Evolutionary conservation across 2,329 filamentous ascomycete genomes (phyloP), one percentile per base, ranked within the genome.

Genomic region (Fonsecaea multimorphosa): DNA sequence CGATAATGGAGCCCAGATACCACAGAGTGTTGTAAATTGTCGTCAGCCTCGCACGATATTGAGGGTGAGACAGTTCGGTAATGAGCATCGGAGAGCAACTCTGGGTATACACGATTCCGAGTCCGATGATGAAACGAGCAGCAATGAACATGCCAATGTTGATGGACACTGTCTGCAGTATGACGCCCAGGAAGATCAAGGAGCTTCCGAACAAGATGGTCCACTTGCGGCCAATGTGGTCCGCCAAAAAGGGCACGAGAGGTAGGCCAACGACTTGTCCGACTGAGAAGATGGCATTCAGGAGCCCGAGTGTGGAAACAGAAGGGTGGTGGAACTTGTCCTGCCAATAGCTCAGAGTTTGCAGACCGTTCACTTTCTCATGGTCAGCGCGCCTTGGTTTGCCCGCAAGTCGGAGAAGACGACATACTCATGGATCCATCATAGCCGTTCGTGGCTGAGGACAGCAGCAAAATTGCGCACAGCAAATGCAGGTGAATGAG

Each of bases 41-140:
- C 11, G 80, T 83, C 69, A 82, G 78, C 40, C 76, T 77, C 22
- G 78, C 80, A 65, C 81, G 78, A 69, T 83, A 80, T 66, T 81
- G 79, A 56, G 82, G 81, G 68, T 83, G 80, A 7, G 77, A 78
- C 54, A 84, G 72, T 72, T 84, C 81, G 5, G 78, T 76, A 52
- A 81, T 76, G 40, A 81, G 71, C 16, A 76, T 75, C 7, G 78
- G 74, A 27, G 74, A 73, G 19, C 75, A 73, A 9, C 79, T 76
- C 65, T 82, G 77, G 61, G 78, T 78, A 63, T 75, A 72, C 29
- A 69, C 71, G 54, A 77, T 76, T 58, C 88, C 88, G 71, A 91
- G 90, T 65, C 89, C 89, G 32, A 89, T 82, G 55, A 89, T 76
- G 69, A 88, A 86, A 46, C 87, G 83, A 46, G 85, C 86, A 11